Conservation (phyloP, 768 basidiomycete species). For the Trametopsis cervina region DNA sequence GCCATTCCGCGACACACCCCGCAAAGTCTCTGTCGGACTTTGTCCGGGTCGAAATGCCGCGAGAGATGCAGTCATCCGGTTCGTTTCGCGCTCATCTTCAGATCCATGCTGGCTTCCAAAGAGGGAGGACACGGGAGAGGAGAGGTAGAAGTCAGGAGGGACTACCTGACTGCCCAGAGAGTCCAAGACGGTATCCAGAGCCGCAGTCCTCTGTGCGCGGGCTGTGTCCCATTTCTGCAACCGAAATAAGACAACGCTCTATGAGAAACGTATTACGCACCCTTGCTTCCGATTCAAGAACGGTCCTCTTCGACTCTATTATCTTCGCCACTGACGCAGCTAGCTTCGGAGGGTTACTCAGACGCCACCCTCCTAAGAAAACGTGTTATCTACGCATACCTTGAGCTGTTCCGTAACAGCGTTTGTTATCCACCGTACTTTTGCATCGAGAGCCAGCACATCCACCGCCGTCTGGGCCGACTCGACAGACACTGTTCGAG, state of each 20-base stretch:
- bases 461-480: conserved; percentile 65
- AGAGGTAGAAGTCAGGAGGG: conserved; percentile 71
- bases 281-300: conserved; percentile 53
- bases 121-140: conserved; percentile 60
- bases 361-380: neutral
- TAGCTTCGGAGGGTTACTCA: conserved; percentile 36
- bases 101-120: conserved; percentile 67
- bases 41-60: conserved; percentile 18
- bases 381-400: conserved; percentile 31
- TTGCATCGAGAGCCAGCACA: conserved; percentile 72
- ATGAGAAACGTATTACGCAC: conserved; percentile 28
- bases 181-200: conserved; percentile 66
- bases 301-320: conserved; percentile 63
- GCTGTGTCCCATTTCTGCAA: conserved; percentile 67
- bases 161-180: conserved; percentile 66
- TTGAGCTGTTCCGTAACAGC: conserved; percentile 73
- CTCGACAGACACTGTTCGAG: conserved; percentile 53
- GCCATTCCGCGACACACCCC: conserved; percentile 15
- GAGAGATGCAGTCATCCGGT: neutral
- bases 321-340: conserved; percentile 67
- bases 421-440: conserved; percentile 69
- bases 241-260: neutral
- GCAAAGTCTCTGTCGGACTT: conserved; percentile 39
- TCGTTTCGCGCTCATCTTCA: conserved; percentile 31
- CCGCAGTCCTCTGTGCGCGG: conserved; percentile 51